Percentiles rank a stretch among this genome's conserved stretches.
Conservation (phyloP, 2,329 filamentous ascomycete species). For the Rasamsonia emersonii region DNA sequence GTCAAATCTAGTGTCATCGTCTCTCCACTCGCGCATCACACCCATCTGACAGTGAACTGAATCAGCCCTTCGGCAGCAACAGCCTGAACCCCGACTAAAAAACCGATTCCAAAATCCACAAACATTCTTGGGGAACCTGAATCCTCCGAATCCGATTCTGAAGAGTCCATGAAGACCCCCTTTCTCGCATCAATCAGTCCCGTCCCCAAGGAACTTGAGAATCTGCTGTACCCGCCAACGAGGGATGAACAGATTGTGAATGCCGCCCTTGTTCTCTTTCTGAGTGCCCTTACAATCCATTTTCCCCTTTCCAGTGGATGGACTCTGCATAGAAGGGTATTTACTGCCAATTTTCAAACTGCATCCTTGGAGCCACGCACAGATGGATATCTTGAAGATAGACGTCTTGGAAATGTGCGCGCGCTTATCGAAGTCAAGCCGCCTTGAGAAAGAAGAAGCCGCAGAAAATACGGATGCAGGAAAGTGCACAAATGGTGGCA, state of each 20-base stretch:
- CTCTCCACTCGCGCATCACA: conserved; percentile 5
- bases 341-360: conserved; percentile 8
- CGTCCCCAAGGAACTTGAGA: conserved; percentile 7
- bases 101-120: conserved; percentile 1
- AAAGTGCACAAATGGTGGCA: conserved; percentile 3
- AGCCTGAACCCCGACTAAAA: conserved; percentile 3
- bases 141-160: too few relatives aligned
- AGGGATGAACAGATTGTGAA: conserved; percentile 17
- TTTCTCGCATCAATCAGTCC: conserved; percentile 4
- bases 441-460: not conserved
- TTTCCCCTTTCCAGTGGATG: conserved; percentile 6
- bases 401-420: conserved; percentile 1
- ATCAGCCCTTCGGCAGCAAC: not conserved
- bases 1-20: conserved; percentile 3
- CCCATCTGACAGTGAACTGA: conserved; percentile 2
- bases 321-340: conserved; percentile 9
- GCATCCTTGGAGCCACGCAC: conserved; percentile 11
- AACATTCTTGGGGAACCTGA: too few relatives aligned
- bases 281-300: conserved; percentile 12
- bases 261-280: conserved; percentile 9
- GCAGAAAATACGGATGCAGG: not conserved
- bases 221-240: conserved; percentile 8
- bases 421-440: not conserved
- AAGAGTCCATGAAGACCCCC: not conserved
- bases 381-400: conserved; percentile 13